Evolutionary conservation across 371 early-diverging fungal species (phyloP).

Genomic region (Dentiscutata heterogama): DNA sequence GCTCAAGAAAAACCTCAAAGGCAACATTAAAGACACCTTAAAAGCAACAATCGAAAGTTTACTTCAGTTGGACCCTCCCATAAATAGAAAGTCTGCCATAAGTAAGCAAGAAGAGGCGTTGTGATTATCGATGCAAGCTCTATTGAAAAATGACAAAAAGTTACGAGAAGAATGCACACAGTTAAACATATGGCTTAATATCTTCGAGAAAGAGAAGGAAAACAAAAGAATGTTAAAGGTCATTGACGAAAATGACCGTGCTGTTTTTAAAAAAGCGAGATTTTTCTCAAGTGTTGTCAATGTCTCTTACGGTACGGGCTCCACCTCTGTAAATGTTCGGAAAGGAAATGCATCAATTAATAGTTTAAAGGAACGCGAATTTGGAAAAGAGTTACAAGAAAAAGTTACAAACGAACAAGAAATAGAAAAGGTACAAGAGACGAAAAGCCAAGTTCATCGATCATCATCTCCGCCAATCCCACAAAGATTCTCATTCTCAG

Average conservation of each 20-base stretch:
- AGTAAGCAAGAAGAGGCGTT: conserved; percentile 31
- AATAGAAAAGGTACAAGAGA: conserved; percentile 28
- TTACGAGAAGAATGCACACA: conserved; percentile 32
- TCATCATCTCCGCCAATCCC: conserved; percentile 19
- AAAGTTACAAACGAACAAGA: background rate
- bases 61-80: conserved; percentile 28
- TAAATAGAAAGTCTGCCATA: conserved; percentile 19
- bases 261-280: conserved; percentile 36
- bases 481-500: conserved; percentile 38
- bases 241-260: conserved; percentile 19
- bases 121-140: conserved; percentile 21
- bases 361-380: background rate
- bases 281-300: conserved; percentile 26
- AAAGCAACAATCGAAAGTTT: conserved; percentile 30
- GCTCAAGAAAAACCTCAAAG: conserved; percentile 18
- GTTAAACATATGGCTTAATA: conserved; percentile 32
- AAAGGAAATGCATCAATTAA: background rate
- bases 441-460: conserved; percentile 32
- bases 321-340: conserved; percentile 1
- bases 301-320: conserved; percentile 4
- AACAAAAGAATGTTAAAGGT: conserved; percentile 26
- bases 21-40: conserved; percentile 13
- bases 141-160: conserved; percentile 31
- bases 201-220: conserved; percentile 9
- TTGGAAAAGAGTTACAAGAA: conserved; percentile 2